Percentiles rank a stretch among this genome's conserved stretches.
These are phyloP conservation scores for Fusarium sp. DNA, from an alignment of 2,329 filamentous ascomycete species.

Conservation along the genomic window DNA sequence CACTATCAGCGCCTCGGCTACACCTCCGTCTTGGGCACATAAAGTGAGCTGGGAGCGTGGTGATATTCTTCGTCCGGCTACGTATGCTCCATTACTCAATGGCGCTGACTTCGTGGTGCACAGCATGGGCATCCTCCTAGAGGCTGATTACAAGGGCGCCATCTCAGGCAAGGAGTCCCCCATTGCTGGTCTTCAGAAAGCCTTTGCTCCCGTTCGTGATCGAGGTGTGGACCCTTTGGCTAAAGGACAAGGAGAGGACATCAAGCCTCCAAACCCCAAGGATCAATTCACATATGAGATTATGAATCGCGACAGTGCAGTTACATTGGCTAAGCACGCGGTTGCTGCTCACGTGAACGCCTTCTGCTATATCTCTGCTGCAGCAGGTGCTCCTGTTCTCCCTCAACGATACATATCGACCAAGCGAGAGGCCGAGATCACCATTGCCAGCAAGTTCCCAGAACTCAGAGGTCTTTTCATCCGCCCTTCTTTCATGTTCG, in stretches of 20 bases:
- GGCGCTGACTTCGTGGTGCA: slow-evolving; percentile 89
- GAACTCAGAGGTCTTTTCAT: slow-evolving; percentile 82
- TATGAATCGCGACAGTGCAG: slow-evolving; percentile 93
- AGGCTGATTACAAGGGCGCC: slow-evolving; percentile 97
- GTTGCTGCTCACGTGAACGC: slow-evolving; percentile 69
- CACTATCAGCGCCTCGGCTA: slow-evolving; percentile 73
- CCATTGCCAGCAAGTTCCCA: slow-evolving; percentile 77
- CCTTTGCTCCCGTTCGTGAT: slow-evolving; percentile 74
- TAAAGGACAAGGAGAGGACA: slow-evolving; percentile 64
- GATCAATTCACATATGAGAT: slow-evolving; percentile 92
- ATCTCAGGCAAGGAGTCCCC: slow-evolving; percentile 84
- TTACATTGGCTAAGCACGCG: slow-evolving; percentile 83
- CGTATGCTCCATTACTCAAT: slow-evolving; percentile 80
- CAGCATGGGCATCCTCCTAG: slow-evolving; percentile 93
- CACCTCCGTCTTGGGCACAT: slow-evolving; percentile 81
- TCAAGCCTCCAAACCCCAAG: slow-evolving; percentile 72
- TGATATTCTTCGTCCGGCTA: slow-evolving; percentile 83
- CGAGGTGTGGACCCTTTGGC: slow-evolving; percentile 76
- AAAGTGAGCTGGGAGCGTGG: slow-evolving; percentile 88
- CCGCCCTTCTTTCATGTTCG: slow-evolving; percentile 89
- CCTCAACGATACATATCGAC: slow-evolving; percentile 88
- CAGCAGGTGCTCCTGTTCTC: slow-evolving; percentile 83
- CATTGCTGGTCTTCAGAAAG: slow-evolving; percentile 78
- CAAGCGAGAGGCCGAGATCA: slow-evolving; percentile 87
- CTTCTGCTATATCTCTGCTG: slow-evolving; percentile 91